Conservation (phyloP, 495 filamentous ascomycete species). For the Lepidopterella palustris region DNA sequence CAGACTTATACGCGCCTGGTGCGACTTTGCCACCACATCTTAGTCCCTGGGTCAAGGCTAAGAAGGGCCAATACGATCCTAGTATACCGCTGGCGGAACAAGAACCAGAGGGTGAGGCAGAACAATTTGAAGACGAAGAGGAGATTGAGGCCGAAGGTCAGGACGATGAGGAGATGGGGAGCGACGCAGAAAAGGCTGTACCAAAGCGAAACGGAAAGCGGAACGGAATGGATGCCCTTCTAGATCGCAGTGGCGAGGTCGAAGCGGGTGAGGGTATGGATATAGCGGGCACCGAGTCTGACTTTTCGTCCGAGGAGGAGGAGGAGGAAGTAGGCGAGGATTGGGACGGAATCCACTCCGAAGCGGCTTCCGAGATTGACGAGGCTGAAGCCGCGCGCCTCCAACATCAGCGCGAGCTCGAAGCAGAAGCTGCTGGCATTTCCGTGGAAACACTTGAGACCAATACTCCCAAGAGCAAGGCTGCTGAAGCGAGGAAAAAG, state of each 20-base stretch:
- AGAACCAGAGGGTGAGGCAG: constrained; percentile 76
- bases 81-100: constrained; percentile 65
- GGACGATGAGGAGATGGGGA: constrained; percentile 30
- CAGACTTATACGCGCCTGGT: constrained; percentile 85
- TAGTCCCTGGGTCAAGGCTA: constrained; percentile 89
- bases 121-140: constrained; percentile 56
- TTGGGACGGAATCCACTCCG: constrained; percentile 40
- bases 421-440: constrained; percentile 72
- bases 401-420: constrained; percentile 79
- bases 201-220: constrained; percentile 33
- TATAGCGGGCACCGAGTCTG: constrained; percentile 44
- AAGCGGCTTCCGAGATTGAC: constrained; percentile 46
- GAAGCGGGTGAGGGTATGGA: constrained; percentile 53
- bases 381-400: constrained; percentile 44
- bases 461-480: constrained; percentile 20
- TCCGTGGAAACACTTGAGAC: constrained; percentile 37
- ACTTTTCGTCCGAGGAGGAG: constrained; percentile 45
- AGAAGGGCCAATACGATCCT: constrained; percentile 81
- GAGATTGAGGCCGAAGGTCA: constrained; percentile 48
- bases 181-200: constrained; percentile 40
- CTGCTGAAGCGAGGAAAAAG: constrained; percentile 27
- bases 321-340: constrained; percentile 37
- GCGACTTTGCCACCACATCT: constrained; percentile 86
- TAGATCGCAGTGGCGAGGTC: constrained; percentile 36
- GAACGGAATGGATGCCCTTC: constrained; percentile 22